Percentiles rank a stretch among this genome's conserved stretches.
phyloP scores from a whole-genome alignment of 2,329 filamentous ascomycete genomes.

The Plectosphaerella cucumerina region DNA sequence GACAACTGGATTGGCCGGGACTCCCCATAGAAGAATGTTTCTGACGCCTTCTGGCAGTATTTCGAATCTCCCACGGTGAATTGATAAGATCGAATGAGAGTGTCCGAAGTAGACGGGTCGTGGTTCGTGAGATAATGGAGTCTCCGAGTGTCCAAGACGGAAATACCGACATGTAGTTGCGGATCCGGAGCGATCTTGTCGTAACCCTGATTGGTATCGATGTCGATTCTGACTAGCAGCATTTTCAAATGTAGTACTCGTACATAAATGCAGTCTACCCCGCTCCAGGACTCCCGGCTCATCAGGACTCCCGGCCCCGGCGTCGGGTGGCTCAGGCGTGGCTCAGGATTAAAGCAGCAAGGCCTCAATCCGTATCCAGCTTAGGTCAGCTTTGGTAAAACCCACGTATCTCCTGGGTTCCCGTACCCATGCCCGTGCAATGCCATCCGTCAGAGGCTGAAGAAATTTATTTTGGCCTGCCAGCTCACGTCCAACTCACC shows the following conservation, averaged over 20 bases:
- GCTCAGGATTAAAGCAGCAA: no score
- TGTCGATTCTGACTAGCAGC: conserved; percentile 9
- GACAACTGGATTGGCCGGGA: conserved; percentile 4
- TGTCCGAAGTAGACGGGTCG: not conserved
- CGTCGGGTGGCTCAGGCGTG: no score
- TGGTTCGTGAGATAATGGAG: not conserved
- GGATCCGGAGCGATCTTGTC: conserved; percentile 5
- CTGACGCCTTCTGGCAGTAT: conserved; percentile 10
- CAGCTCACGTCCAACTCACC: conserved; percentile 1
- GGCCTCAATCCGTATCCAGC: no score
- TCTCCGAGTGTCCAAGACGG: conserved; percentile 4
- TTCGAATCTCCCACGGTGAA: conserved; percentile 3
- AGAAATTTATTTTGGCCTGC: conserved; percentile 16
- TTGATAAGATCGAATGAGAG: conserved; percentile 7
- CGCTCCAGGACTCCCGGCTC: no score
- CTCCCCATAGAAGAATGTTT: conserved; percentile 5
- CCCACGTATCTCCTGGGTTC: no score
- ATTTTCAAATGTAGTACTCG: no score
- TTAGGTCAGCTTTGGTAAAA: no score
- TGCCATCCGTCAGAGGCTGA: conserved; percentile 12
- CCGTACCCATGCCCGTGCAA: not conserved
- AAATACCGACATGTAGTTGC: conserved; percentile 7
- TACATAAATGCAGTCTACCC: no score
- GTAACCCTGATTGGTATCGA: conserved; percentile 12
- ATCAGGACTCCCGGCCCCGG: no score